Base-by-base conservation (phyloP, 805 yeast species). In the Yueomyces sp. region DNA sequence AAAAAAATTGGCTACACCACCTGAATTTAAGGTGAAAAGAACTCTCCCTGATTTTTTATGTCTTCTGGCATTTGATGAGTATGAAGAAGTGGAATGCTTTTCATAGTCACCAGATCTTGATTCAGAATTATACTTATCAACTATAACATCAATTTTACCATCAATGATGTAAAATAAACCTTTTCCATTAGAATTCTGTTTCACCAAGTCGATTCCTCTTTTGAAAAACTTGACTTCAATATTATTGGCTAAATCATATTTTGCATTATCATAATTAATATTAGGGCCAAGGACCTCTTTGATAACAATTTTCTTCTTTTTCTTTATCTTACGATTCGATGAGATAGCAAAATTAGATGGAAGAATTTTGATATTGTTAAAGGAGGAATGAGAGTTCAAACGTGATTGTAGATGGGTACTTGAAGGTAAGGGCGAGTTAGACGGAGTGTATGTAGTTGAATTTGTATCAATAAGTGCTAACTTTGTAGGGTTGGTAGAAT, bases 1-100 rank as follows among this genome's bases (percentile, higher is more conserved):
- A 40, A 90, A 59, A 55, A 85, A 90, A 0, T 97, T 97, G 0
- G 90, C 94, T 12, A 90, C 60, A 3, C 92, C 92, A 5, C 96
- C 96, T 2, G 80, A 68, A 12, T 70, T 64, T 2, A 86, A 78
- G 0, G 77, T 71, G 51, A 79, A 80, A 2, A 85, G 51, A 30
- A 36, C 28, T 27, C 37, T 29, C 28, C 38, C 41, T 28, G 44
- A 39, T 3, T 37, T 7, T 9, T 29, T 27, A 7, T 28, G 8
- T n/a, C 28, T 34, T 3, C 8, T 3, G 7, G 19, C 3, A 26
- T 19, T 11, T 34, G 37, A 34, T 5, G 8, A 9, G 6, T 5
- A 11, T 9, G 8, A 9, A 9, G 8, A 9, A 11, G 12, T 34
- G 11, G 11, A 31, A 31, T 8, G 11, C 7, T 31, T 7, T 8